Evolutionary conservation across 768 basidiomycete species (phyloP), one percentile per base, ranked within the genome.

Genomic region (Arthromyces matolae): DNA sequence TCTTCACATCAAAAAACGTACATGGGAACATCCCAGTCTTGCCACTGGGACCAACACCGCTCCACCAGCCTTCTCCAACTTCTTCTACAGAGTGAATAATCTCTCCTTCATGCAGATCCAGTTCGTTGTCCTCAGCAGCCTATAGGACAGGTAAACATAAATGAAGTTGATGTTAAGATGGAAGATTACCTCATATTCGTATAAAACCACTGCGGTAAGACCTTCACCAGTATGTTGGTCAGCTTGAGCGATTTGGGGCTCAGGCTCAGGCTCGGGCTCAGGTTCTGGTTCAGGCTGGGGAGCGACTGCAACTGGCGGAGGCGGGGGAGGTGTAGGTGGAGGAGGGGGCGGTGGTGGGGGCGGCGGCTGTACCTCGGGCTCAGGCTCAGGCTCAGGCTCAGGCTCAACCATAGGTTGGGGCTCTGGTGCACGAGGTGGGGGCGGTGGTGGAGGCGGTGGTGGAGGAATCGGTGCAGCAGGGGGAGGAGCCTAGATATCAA

Each of bases 11-110:
- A n/a, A n/a, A 45, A 44, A 6, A 60, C 77, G 19, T 55, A 90
- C 88, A 78, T 49, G 93, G 93, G 81, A 95, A 96, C 25, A 94
- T 64, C 7, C 93, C 94, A 5, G 66, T 72, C 70, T 86, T 84
- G 5, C 91, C 92, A 19, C 72, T 77, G 33, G 73, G 67, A 24
- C 83, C 84, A 40, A 81, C 71, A 18, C 91, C 94, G 49, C 73
- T 78, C 94, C 93, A 96, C 94, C 94, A 98, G 5, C 89, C 89
- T 56, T 90, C 88, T 55, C 86, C 90, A 13, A 90, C 66, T 65
- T 89, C 83, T 65, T 93, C 89, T 38, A 95, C 81, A 53, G 87
- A 79, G 47, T 86, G 81, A 40, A 96, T 81, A 28, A 83, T 65
- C 60, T 94, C 90, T 36, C 91, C 90, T 63, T 95, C 93, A 1